Percentiles rank a stretch among this genome's conserved stretches.
phyloP scores from a whole-genome alignment of 352 stramenopile genomes.

The Phytophthora crassamura region DNA sequence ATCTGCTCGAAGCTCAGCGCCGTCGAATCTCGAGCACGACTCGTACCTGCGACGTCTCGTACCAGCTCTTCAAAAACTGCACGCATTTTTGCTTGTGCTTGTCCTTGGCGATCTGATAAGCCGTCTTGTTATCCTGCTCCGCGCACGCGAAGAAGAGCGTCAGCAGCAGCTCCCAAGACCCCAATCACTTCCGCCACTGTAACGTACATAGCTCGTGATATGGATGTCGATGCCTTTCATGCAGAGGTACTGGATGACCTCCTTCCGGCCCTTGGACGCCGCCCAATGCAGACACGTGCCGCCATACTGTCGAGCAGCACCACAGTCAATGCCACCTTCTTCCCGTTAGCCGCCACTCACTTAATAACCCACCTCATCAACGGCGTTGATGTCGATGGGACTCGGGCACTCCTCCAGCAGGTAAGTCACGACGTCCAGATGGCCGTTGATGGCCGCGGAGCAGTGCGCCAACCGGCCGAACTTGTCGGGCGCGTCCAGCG shows the following conservation, averaged over 20 bases:
- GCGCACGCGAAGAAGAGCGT: not conserved
- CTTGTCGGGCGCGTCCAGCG: constrained; percentile 85
- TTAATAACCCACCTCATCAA: constrained; percentile 70
- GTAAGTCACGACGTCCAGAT: constrained; percentile 87
- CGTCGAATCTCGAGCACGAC: not conserved
- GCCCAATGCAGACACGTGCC: constrained; percentile 89
- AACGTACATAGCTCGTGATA: constrained; percentile 89
- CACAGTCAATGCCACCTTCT: constrained; percentile 1
- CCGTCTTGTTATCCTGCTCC: constrained; percentile 86
- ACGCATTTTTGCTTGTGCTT: constrained; percentile 90
- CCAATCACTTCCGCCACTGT: not conserved
- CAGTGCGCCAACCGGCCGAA: constrained; percentile 83
- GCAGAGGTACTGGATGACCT: constrained; percentile 89
- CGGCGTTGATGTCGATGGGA: constrained; percentile 89
- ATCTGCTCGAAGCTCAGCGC: not conserved
- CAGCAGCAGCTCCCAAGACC: not conserved
- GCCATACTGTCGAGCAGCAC: constrained; percentile 59
- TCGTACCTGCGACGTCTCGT: constrained; percentile 86
- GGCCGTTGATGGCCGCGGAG: constrained; percentile 85
- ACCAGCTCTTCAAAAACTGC: constrained; percentile 89
- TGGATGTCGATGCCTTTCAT: constrained; percentile 91
- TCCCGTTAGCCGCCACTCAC: not conserved
- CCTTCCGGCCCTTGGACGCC: constrained; percentile 82
- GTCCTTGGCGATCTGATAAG: constrained; percentile 89
- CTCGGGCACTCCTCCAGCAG: constrained; percentile 81